Conservation (phyloP, 2,329 filamentous ascomycete species). For the Paracoccidioides lutzii region DNA sequence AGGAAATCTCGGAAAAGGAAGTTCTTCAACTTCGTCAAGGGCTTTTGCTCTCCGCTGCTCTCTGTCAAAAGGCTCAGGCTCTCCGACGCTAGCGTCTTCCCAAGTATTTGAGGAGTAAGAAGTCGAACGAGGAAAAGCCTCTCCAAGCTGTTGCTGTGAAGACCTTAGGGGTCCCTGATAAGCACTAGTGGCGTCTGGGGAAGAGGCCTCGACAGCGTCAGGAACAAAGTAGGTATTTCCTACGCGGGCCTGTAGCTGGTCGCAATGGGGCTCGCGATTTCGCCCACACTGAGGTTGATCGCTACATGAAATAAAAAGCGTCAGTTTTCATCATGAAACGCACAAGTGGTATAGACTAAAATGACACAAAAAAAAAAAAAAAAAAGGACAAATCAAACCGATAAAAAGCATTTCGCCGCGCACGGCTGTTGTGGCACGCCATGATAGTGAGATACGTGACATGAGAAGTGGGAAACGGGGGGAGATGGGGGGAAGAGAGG, state of each 20-base stretch:
- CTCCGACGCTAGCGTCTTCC: background rate
- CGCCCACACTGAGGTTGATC: background rate
- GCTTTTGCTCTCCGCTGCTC: background rate
- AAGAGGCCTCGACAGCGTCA: background rate
- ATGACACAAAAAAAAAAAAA: background rate
- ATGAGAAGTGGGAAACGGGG: background rate
- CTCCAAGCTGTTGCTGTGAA: background rate
- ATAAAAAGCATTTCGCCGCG: conserved; percentile 8
- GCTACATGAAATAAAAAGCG: background rate
- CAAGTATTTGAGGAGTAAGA: background rate
- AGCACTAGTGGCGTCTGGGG: background rate
- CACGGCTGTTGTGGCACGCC: conserved; percentile 3
- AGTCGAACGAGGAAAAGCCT: background rate
- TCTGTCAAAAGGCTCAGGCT: background rate
- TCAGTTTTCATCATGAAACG: background rate
- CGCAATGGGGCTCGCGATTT: background rate
- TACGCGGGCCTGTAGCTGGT: background rate
- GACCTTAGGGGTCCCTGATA: background rate
- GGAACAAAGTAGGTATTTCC: background rate
- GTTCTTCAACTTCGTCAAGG: background rate
- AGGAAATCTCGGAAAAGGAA: background rate
- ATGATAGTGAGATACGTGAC: conserved; percentile 2
- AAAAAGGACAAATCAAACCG: conserved; percentile 7
- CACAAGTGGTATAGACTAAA: background rate
- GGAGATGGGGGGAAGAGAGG: no score